A percentile compares a stretch with the other conserved stretches of the same genome.
Evolutionary conservation across 306 rosid species (phyloP).

Genomic region (Cajanus cajan): DNA sequence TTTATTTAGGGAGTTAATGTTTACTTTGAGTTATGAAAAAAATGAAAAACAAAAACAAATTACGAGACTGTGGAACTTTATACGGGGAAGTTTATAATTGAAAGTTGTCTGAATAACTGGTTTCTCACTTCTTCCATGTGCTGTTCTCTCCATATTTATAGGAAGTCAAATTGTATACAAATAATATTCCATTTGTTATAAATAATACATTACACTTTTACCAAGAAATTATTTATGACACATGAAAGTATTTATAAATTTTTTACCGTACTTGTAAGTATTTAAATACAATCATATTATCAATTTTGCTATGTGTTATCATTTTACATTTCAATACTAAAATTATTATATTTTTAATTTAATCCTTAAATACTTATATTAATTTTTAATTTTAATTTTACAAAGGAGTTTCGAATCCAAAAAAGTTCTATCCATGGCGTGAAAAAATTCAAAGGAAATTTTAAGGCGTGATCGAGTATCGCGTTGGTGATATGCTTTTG

Average conservation of each 20-base stretch:
- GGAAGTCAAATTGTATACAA: neutral
- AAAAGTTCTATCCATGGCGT: too few relatives aligned
- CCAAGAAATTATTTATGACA: neutral
- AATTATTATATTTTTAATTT: too few relatives aligned
- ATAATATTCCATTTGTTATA: neutral
- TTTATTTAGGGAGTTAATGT: conserved; percentile 2
- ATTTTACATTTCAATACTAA: too few relatives aligned
- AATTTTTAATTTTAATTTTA: too few relatives aligned
- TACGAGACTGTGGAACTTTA: neutral
- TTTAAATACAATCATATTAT: too few relatives aligned
- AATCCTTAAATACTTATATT: too few relatives aligned
- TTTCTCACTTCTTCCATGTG: neutral
- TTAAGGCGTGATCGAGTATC: too few relatives aligned
- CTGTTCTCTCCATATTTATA: neutral
- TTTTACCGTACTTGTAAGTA: too few relatives aligned
- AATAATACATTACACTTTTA: neutral
- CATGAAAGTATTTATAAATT: neutral
- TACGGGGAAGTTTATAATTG: neutral
- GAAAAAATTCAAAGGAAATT: too few relatives aligned
- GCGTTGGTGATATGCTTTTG: too few relatives aligned
- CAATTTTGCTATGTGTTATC: too few relatives aligned
- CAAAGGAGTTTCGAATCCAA: too few relatives aligned
- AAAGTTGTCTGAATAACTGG: neutral
- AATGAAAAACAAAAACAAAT: neutral
- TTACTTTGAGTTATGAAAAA: neutral